phyloP scores from a whole-genome alignment of 140 eudicot species.

The Senecio squalidus region DNA sequence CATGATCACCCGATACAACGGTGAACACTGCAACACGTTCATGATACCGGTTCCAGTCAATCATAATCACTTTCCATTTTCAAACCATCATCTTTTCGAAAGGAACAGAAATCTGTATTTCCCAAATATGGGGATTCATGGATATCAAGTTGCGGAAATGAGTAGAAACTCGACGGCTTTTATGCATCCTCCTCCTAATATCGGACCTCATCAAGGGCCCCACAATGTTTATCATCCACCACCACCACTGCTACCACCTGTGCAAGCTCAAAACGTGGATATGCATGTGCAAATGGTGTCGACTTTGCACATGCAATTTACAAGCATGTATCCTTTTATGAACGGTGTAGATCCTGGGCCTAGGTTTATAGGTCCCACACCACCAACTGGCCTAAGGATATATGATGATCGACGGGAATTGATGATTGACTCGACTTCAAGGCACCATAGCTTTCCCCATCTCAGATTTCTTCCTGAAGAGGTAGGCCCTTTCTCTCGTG shows the following conservation, averaged over 20 bases:
- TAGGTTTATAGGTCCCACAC: constrained; percentile 46
- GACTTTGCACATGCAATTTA: constrained; percentile 34
- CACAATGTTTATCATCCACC: constrained; percentile 48
- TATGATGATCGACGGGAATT: constrained; percentile 47
- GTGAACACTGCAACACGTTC: constrained; percentile 43
- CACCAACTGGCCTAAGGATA: constrained; percentile 48
- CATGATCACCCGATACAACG: constrained; percentile 40
- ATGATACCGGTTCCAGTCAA: constrained; percentile 45
- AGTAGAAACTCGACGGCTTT: constrained; percentile 37
- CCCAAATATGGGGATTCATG: too few species aligned
- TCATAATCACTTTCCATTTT: background rate
- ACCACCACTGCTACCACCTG: constrained; percentile 32
- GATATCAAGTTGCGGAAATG: constrained; percentile 47
- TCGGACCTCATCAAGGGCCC: constrained; percentile 36
- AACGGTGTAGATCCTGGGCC: constrained; percentile 40
- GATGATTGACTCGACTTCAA: constrained; percentile 35
- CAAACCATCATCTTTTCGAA: too few species aligned
- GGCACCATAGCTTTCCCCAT: constrained; percentile 53
- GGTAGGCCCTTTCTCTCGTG: constrained; percentile 33
- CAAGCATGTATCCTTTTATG: constrained; percentile 31
- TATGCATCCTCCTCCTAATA: constrained; percentile 42
- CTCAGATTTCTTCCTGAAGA: constrained; percentile 65
- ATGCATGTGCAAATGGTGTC: constrained; percentile 42
- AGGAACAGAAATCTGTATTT: too few species aligned
- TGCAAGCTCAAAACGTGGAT: constrained; percentile 43